These are phyloP conservation scores for Trametes sanguinea DNA, from an alignment of 768 basidiomycete genomes.

Conservation along the genomic window DNA sequence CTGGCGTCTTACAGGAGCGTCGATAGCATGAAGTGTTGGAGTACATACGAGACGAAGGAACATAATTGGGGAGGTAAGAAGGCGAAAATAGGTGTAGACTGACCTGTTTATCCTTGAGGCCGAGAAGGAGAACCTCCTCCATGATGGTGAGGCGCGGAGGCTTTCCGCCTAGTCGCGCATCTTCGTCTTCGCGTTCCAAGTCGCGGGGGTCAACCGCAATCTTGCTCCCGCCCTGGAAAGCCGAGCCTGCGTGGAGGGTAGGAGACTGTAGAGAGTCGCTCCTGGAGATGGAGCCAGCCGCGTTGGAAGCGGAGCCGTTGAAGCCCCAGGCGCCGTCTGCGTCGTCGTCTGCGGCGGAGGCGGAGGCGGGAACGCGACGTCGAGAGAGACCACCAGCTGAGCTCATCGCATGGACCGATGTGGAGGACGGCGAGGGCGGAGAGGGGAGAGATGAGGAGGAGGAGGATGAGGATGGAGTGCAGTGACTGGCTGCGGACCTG, in stretches of 20 bases:
- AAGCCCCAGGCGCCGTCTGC: constrained; percentile 32
- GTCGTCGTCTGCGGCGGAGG: constrained; percentile 40
- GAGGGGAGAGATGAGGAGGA: neutral
- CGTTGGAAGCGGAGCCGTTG: constrained; percentile 31
- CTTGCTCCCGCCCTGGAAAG: constrained; percentile 83
- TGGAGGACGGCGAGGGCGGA: neutral
- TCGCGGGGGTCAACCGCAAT: constrained; percentile 95
- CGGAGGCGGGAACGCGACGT: constrained; percentile 50
- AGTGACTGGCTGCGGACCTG: neutral
- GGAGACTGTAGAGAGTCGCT: constrained; percentile 16
- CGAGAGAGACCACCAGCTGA: constrained; percentile 57
- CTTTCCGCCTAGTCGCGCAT: constrained; percentile 64
- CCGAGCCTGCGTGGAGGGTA: constrained; percentile 65
- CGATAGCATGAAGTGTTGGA: neutral
- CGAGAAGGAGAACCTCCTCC: constrained; percentile 94
- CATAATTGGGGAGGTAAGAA: neutral
- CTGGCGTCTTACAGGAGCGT: no score
- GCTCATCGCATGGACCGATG: constrained; percentile 42
- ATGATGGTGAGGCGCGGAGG: constrained; percentile 89
- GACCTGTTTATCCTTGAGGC: constrained; percentile 96
- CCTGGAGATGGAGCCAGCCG: constrained; percentile 22
- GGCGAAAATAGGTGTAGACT: constrained; percentile 5
- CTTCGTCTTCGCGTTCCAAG: constrained; percentile 69
- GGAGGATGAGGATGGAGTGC: neutral
- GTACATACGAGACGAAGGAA: neutral